Conservation (phyloP, 2,329 filamentous ascomycete genomes). For the Verticillium longisporum region DNA sequence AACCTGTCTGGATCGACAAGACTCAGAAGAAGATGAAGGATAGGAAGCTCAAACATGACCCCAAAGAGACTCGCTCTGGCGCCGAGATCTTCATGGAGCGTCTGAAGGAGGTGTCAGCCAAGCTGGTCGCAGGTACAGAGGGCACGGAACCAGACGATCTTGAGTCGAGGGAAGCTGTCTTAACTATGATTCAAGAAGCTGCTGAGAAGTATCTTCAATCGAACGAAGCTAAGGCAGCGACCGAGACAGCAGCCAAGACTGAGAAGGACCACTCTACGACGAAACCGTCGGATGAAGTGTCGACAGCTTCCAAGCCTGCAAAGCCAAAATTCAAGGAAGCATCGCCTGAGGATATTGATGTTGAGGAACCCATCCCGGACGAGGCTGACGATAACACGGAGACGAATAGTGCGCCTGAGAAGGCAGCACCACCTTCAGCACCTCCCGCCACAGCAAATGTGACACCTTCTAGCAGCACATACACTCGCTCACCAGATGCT, state of each 20-base stretch:
- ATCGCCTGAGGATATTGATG: slow-evolving; percentile 42
- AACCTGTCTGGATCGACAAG: slow-evolving; percentile 31
- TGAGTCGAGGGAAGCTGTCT: slow-evolving; percentile 34
- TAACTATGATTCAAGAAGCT: slow-evolving; percentile 44
- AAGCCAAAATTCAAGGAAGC: background rate
- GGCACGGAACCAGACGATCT: slow-evolving; percentile 17
- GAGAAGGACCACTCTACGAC: background rate
- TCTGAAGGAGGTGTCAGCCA: slow-evolving; percentile 32
- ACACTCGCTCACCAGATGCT: background rate
- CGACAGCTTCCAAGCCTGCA: background rate
- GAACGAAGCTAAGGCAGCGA: slow-evolving; percentile 18
- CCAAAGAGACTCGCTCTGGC: slow-evolving; percentile 13
- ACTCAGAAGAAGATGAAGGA: slow-evolving; percentile 18
- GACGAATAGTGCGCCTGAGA: slow-evolving; percentile 16
- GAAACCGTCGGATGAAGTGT: background rate
- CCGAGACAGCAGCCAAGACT: background rate
- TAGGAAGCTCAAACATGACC: slow-evolving; percentile 20
- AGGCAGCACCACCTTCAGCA: background rate
- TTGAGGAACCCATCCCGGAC: slow-evolving; percentile 31
- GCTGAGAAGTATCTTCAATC: slow-evolving; percentile 42
- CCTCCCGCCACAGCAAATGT: background rate
- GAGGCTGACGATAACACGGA: slow-evolving; percentile 13
- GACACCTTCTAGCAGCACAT: background rate
- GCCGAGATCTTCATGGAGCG: slow-evolving; percentile 26
- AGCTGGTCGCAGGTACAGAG: slow-evolving; percentile 25